Evolutionary conservation across 83 land plant species (phyloP), one percentile per base, ranked within the genome.

Genomic region (Diphasiastrum complanatum): DNA sequence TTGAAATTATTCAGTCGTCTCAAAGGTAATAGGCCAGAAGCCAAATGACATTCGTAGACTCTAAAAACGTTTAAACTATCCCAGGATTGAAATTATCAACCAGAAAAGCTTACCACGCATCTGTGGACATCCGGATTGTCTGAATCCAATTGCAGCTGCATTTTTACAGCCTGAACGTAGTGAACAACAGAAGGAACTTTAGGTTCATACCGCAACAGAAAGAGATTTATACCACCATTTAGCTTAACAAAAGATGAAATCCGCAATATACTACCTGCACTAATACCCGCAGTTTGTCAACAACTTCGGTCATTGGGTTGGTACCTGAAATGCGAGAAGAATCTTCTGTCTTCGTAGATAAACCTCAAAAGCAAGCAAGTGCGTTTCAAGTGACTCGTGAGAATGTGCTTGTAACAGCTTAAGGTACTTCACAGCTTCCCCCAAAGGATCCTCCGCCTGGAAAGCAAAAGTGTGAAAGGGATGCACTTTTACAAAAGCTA

Each of bases 301-400:
- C 3, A 19, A n/a, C 45, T 40, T 2, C 55, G 24, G 58, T 20
- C 2, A 24, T 58, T 35, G 43, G 23, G 28, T 18, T 11, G 14
- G 27, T 72, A 91, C 97, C 91, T 92, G 98, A 30, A 95, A 79
- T 25, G 99, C 96, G 30, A 95, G 91, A 49, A 95, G 67, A 55
- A 78, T 68, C 65, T 89, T 95, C 54, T 80, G 75, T 68, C 82
- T 89, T 60, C 99, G 79, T 69, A 95, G 83, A 65, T 84, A 81
- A 11, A 89, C 65, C 73, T 89, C 99, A 75, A 95, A 95, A 47
- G 99, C 85, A 57, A 95, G 83, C 40, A 89, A 37, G 63, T 95
- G 99, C 16, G 99, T 95, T 61, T 89, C 99, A 61, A 89, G 61
- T 2, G 73, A 76, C 19, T 73, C 68, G 12, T 83, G 51, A 16